phyloP scores from a whole-genome alignment of 441 rosid genomes.

The Pelargonium myrrhifolium region DNA sequence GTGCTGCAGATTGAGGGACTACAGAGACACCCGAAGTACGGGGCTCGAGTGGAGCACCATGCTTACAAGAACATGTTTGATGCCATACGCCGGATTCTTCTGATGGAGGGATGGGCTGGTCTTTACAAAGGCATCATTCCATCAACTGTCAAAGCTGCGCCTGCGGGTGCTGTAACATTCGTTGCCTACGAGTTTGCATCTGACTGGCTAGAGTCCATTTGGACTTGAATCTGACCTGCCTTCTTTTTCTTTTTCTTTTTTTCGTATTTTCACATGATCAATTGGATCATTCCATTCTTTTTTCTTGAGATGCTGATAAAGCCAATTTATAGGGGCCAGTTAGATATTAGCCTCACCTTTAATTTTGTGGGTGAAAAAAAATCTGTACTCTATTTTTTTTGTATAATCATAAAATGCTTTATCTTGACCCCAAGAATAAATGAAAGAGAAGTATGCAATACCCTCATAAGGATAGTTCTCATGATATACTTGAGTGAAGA shows the following conservation, averaged over 20 bases:
- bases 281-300: conserved; percentile 1
- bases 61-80: conserved; percentile 79
- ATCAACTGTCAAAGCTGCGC: conserved; percentile 96
- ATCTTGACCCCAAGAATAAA: too few relatives aligned
- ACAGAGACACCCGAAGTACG: conserved; percentile 77
- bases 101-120: conserved; percentile 76
- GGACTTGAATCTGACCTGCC: conserved; percentile 24
- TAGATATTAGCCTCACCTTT: too few relatives aligned
- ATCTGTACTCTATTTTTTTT: too few relatives aligned
- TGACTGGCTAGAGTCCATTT: conserved; percentile 68
- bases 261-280: neutral
- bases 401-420: too few relatives aligned
- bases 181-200: conserved; percentile 68
- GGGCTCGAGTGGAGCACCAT: conserved; percentile 65
- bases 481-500: too few relatives aligned
- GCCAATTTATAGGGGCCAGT: too few relatives aligned
- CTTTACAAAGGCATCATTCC: conserved; percentile 92
- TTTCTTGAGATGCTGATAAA: neutral
- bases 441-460: too few relatives aligned
- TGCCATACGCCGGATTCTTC: conserved; percentile 50
- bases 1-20: conserved; percentile 77
- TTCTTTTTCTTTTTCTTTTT: too few relatives aligned
- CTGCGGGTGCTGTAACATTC: conserved; percentile 95
- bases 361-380: too few relatives aligned
- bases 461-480: too few relatives aligned